phyloP scores from a whole-genome alignment of 2,329 filamentous ascomycete species.

The Didymella sp. region DNA sequence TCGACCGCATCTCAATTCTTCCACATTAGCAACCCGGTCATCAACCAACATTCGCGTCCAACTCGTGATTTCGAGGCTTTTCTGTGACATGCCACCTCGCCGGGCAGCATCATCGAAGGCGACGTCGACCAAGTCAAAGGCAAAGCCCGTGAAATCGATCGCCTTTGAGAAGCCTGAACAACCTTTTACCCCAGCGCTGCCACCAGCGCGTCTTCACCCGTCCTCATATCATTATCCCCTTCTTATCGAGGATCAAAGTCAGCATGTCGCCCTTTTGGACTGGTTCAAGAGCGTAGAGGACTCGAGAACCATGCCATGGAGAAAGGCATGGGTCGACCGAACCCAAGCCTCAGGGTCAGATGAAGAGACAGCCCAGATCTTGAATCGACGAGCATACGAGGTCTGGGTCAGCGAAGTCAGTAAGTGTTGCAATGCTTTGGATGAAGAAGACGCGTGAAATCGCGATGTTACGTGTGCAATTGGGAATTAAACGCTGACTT shows the following conservation, averaged over 20 bases:
- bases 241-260: constrained; percentile 26
- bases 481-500: background rate
- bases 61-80: background rate
- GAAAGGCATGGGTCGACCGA: constrained; percentile 64
- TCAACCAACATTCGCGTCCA: constrained; percentile 12
- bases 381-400: constrained; percentile 66
- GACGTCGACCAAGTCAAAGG: constrained; percentile 1
- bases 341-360: constrained; percentile 31
- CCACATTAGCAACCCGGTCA: constrained; percentile 4
- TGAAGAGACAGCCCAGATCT: constrained; percentile 44
- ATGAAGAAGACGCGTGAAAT: background rate
- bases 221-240: constrained; percentile 43
- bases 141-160: constrained; percentile 4
- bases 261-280: constrained; percentile 31
- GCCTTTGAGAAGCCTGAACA: constrained; percentile 25
- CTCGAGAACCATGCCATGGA: constrained; percentile 51
- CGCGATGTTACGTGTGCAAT: constrained; percentile 28
- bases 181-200: constrained; percentile 25
- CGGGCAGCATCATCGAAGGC: constrained; percentile 13
- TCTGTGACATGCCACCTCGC: constrained; percentile 25
- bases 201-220: constrained; percentile 38
- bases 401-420: constrained; percentile 72
- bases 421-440: constrained; percentile 29
- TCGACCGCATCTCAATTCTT: constrained; percentile 2
- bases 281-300: constrained; percentile 45